Base-by-base conservation (phyloP, 1,284 basidiomycete genomes). In the Cryptococcus hybrid region DNA sequence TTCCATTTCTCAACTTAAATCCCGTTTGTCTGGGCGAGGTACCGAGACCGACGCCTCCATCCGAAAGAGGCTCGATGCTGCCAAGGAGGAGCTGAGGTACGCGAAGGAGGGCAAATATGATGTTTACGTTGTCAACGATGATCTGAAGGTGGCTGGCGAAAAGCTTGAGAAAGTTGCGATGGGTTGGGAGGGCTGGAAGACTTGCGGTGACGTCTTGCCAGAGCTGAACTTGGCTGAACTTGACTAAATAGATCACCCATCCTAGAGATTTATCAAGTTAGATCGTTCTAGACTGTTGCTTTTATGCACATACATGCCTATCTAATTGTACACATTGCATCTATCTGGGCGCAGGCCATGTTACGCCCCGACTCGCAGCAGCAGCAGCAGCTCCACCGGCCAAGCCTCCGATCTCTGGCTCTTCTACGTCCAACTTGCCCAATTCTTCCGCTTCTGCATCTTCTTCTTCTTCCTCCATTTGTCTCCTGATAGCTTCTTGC, bases 91-190 rank as follows among this genome's bases (percentile, higher is more conserved):
- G 78, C 84, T 99, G 65, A 84, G 86, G 61, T 98, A 89, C 75
- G 96, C 96, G 1, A 84, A 75, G 69, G 81, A 85, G 2, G 85
- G 84, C 34, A 61, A 59, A 47, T 90, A 93, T 68, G 89, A 98
- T 73, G 73, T 89, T 47, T 84, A 97, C 56, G 87, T 99, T 62
- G 86, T 98, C 62, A 99, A 99, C 78, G 92, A 96, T 68, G 85
- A 95, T 70, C 73, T 98, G 7, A 89, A 95, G 43, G 78, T 84
- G 7, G 91, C 95, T 4, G 97, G 96, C 70, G 77, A 76, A 6
- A 47, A 80, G 54, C 71, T 84, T 71, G 86, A 85, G 75, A 80
- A 80, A 52, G 83, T 92, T 42, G 89, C 90, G 0, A 79, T 88
- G 46, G 90, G 89, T 37, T 82, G 85, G 54, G 58, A 67, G 15